Conservation (phyloP, 257 asterid genomes). For the Nicotiana attenuata region DNA sequence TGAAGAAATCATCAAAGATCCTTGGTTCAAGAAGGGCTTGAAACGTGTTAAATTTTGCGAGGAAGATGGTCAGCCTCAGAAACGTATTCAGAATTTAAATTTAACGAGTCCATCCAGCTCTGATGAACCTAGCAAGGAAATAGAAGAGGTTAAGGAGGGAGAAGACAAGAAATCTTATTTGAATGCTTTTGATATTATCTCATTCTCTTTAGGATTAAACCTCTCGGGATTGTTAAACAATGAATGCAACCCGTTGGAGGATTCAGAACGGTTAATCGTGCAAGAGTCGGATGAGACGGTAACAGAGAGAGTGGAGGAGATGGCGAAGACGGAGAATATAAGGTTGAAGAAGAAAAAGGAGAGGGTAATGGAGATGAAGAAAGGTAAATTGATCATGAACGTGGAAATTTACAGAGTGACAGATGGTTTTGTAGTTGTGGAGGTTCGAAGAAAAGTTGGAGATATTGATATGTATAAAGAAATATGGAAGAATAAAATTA, state of each 20-base stretch:
- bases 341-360: slow-evolving; percentile 40
- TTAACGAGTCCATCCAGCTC: not conserved
- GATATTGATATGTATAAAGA: slow-evolving; percentile 35
- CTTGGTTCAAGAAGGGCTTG: slow-evolving; percentile 77
- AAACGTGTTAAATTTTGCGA: slow-evolving; percentile 19
- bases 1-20: slow-evolving; percentile 60
- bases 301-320: slow-evolving; percentile 44
- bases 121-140: not conserved
- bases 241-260: slow-evolving; percentile 19
- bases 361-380: slow-evolving; percentile 46
- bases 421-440: slow-evolving; percentile 49
- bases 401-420: slow-evolving; percentile 55
- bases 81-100: slow-evolving; percentile 8
- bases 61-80: slow-evolving; percentile 13
- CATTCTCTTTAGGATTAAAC: slow-evolving; percentile 71
- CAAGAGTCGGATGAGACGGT: slow-evolving; percentile 52
- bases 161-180: slow-evolving; percentile 32
- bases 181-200: slow-evolving; percentile 79
- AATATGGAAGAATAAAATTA: slow-evolving; percentile 43
- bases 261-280: slow-evolving; percentile 48
- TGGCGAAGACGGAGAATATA: slow-evolving; percentile 38
- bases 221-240: slow-evolving; percentile 58
- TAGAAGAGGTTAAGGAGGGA: slow-evolving; percentile 18
- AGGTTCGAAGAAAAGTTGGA: slow-evolving; percentile 49
- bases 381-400: slow-evolving; percentile 46